These are phyloP conservation scores for Isochrysis galbana DNA, from an alignment of 78 protist genomes.

Conservation along the genomic window DNA sequence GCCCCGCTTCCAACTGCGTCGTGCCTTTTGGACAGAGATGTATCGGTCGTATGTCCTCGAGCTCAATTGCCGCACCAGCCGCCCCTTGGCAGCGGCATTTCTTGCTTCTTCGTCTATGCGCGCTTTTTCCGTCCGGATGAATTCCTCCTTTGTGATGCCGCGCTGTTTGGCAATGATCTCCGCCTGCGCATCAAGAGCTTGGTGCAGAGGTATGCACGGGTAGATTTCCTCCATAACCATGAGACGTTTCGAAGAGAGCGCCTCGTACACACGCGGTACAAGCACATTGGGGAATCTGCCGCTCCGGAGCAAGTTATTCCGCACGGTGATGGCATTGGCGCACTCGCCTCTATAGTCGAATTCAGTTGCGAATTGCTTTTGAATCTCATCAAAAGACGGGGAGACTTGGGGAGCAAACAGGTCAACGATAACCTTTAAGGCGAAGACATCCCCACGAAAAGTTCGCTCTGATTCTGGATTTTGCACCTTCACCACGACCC, in stretches of 20 bases:
- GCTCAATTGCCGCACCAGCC: background rate
- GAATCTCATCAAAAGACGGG: background rate
- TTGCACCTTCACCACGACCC: background rate
- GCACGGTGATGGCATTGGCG: background rate
- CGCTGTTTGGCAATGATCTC: background rate
- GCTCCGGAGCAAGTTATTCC: background rate
- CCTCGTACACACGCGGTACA: background rate
- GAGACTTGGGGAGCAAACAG: background rate
- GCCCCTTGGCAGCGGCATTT: background rate
- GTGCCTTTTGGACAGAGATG: background rate
- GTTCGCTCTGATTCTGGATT: background rate
- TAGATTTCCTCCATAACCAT: background rate
- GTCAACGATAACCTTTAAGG: background rate
- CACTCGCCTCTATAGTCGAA: slow-evolving; percentile 28
- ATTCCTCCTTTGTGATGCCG: background rate
- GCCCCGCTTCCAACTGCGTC: background rate
- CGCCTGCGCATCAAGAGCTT: background rate
- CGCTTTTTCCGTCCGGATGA: background rate
- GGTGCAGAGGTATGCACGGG: background rate
- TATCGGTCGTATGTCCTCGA: background rate
- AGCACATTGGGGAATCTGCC: background rate
- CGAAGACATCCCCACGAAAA: background rate
- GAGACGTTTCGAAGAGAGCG: background rate
- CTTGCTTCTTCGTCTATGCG: background rate
- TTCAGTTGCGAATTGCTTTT: background rate